Conservation (phyloP, 176 grass and related monocot genomes). For the Dendrocalamus sinicus region DNA sequence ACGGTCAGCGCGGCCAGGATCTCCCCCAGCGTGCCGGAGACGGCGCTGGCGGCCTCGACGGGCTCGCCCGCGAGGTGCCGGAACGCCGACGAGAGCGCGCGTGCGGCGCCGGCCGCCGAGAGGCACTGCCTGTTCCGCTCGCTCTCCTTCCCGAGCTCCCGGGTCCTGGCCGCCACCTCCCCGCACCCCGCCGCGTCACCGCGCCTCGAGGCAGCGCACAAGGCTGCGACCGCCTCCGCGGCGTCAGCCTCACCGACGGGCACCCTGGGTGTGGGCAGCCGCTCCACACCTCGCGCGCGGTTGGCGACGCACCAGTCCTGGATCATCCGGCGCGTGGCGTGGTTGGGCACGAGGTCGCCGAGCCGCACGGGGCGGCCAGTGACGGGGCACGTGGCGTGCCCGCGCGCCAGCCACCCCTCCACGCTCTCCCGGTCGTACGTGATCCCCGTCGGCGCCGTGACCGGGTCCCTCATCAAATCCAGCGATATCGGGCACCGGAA, state of each 20-base stretch:
- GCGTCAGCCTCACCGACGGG: conserved; percentile 53
- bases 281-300: conserved; percentile 52
- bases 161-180: conserved; percentile 24
- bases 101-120: conserved; percentile 25
- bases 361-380: conserved; percentile 47
- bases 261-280: conserved; percentile 69
- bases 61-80: conserved; percentile 42
- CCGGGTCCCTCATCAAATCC: conserved; percentile 81
- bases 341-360: conserved; percentile 76
- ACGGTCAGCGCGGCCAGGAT: conserved; percentile 52
- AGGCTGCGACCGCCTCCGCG: conserved; percentile 36
- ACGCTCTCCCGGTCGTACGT: conserved; percentile 81
- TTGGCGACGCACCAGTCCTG: conserved; percentile 90
- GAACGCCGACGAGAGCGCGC: conserved; percentile 44
- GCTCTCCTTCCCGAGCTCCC: conserved; percentile 73
- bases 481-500: conserved; percentile 94
- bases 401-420: conserved; percentile 72
- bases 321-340: conserved; percentile 71
- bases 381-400: conserved; percentile 63
- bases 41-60: neutral
- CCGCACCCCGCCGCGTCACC: conserved; percentile 44
- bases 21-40: conserved; percentile 41
- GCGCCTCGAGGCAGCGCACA: conserved; percentile 37
- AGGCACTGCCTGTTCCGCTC: conserved; percentile 64
- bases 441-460: conserved; percentile 80